Evolutionary conservation across 2,329 filamentous ascomycete species (phyloP), one percentile per base, ranked within the genome.

Genomic region (Tolypocladium endophyticum): DNA sequence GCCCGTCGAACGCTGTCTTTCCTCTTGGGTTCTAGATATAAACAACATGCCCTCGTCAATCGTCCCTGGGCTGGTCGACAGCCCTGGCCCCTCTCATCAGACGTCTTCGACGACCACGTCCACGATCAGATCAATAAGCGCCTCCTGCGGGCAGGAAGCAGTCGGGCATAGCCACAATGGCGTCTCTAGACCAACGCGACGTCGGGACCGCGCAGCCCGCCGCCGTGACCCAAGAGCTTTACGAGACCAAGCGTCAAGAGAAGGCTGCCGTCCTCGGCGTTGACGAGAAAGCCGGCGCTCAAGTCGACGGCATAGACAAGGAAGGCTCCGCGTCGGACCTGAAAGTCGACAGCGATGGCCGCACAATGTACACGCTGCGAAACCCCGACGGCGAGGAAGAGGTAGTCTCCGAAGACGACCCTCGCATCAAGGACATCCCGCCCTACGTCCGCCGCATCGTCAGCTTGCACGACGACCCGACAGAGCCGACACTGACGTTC

Each of bases 401-500:
- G 55, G 64, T 65, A n/a, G 69, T 75, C 53, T 65, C 68, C 8
- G 77, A 80, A 50, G 71, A 81, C n/a, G 76, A 82, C 59, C 76
- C 77, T 7, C 76, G 81, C 55, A 74, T 85, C 55, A 75, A 71
- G 56, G 78, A 82, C 57, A 76, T 86, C 18, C 82, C 82, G 5
- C 71, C 75, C 57, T 77, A 82, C 61, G 64, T 65, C 18, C 79
- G 83, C 50, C 77, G 81, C 30, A 75, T 84, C 50, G 81, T 85
- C 63, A 82, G 78, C 65, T 73, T 86, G 61, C 76, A 78, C 25
- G 82, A 86, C 65, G 81, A 86, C 64, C 76, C 82, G 0, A 77
- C 72, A 3, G 71, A 82, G 35, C 79, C 80, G 0, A 83, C 81
- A 16, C 72, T 86, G 28, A 86, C 83, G 1, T 85, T 86, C 63